phyloP scores from a whole-genome alignment of 2,329 filamentous ascomycete genomes.

The Aspergillus candidus region DNA sequence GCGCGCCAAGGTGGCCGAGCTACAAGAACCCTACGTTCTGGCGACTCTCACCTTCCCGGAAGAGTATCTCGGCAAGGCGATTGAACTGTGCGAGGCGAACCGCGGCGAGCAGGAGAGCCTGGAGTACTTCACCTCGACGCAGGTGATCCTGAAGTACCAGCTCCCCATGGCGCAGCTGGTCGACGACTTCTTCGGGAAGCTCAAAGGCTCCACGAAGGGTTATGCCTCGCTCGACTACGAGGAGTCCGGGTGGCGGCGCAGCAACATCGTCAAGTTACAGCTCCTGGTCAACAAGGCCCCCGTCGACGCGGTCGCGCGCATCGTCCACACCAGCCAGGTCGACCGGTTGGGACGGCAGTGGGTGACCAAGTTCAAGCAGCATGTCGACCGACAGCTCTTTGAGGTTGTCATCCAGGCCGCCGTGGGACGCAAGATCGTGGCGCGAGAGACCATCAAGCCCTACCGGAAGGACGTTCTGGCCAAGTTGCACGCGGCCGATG shows the following conservation, averaged over 20 bases:
- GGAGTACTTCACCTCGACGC: constrained; percentile 83
- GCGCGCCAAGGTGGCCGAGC: constrained; percentile 51
- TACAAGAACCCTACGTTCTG: constrained; percentile 69
- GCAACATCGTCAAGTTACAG: constrained; percentile 80
- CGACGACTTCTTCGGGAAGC: constrained; percentile 93
- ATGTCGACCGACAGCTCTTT: constrained; percentile 95
- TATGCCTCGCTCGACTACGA: constrained; percentile 97
- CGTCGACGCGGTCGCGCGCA: constrained; percentile 88
- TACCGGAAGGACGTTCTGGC: constrained; percentile 92
- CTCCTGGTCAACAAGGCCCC: constrained; percentile 88
- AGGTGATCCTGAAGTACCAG: constrained; percentile 92
- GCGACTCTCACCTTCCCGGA: constrained; percentile 87
- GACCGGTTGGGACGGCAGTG: constrained; percentile 76
- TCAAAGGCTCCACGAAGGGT: constrained; percentile 89
- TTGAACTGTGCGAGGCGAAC: constrained; percentile 87
- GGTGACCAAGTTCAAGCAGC: constrained; percentile 95
- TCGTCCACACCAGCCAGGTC: constrained; percentile 76
- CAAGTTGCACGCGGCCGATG: constrained; percentile 88
- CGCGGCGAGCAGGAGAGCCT: constrained; percentile 81
- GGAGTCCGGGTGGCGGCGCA: constrained; percentile 78
- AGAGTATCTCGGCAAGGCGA: constrained; percentile 88
- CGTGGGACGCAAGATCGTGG: constrained; percentile 74
- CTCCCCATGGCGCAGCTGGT: constrained; percentile 84
- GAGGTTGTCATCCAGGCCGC: constrained; percentile 93
- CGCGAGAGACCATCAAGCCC: constrained; percentile 90